Percentiles rank a stretch among this genome's conserved stretches.
phyloP scores from a whole-genome alignment of 192 early-diverging fungal genomes.

The Podila verticillata region DNA sequence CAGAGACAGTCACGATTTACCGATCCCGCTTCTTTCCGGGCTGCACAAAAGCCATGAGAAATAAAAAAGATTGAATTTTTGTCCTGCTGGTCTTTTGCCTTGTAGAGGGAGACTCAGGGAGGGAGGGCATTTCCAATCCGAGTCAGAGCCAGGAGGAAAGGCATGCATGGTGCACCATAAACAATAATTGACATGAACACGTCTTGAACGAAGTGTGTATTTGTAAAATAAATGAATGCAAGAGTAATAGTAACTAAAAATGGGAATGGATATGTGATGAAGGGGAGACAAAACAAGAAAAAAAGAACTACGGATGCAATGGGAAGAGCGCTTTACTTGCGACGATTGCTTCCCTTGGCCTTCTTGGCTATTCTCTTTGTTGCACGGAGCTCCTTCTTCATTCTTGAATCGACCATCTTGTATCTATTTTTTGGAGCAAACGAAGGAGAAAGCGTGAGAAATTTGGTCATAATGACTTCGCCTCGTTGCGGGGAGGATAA shows the following conservation, averaged over 20 bases:
- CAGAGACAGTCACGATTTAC: no score
- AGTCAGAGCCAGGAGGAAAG: no score
- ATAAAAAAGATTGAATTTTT: no score
- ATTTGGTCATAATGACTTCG: not conserved
- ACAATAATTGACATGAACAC: no score
- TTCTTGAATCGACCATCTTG: conserved; percentile 96
- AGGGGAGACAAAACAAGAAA: not conserved
- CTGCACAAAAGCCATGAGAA: no score
- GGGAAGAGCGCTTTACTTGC: conserved; percentile 30
- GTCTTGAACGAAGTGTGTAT: not conserved
- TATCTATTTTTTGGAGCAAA: conserved; percentile 23
- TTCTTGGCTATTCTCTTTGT: conserved; percentile 78
- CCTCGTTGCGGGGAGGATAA: no score
- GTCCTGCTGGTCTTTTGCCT: no score
- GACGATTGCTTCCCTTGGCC: conserved; percentile 61
- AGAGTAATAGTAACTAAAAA: not conserved
- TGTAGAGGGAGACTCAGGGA: no score
- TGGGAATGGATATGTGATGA: not conserved
- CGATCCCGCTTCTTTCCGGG: no score
- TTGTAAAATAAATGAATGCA: not conserved
- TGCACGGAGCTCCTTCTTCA: conserved; percentile 96
- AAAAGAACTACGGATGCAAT: conserved; percentile 1
- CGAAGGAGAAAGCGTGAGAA: not conserved
- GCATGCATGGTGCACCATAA: no score
- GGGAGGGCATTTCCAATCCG: no score